These are phyloP conservation scores for Teunomyces barrocoloradensis DNA, from an alignment of 805 yeast species.

Conservation along the genomic window DNA sequence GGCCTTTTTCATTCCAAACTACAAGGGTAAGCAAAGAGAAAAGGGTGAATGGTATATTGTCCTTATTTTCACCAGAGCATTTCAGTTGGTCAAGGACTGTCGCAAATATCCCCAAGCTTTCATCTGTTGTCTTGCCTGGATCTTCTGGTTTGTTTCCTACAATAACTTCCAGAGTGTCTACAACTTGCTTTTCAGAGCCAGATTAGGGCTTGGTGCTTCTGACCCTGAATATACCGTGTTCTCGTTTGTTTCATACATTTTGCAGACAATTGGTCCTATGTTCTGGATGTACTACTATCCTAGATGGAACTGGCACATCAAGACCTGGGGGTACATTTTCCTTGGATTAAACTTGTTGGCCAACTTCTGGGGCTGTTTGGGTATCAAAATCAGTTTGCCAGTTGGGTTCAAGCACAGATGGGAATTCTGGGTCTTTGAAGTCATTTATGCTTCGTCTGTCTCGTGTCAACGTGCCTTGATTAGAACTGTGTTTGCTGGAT, in stretches of 20 bases:
- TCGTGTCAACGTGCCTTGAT: constrained; percentile 36
- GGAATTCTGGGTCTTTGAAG: constrained; percentile 44
- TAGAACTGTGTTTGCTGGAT: constrained; percentile 33
- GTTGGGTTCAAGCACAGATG: constrained; percentile 41
- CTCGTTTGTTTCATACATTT: constrained; percentile 33
- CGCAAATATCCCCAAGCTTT: constrained; percentile 33
- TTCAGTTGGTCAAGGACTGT: constrained; percentile 20
- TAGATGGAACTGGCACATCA: constrained; percentile 19
- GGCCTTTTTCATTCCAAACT: constrained; percentile 28
- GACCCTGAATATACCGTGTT: constrained; percentile 40
- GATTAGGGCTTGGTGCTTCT: constrained; percentile 37
- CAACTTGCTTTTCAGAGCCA: constrained; percentile 35
- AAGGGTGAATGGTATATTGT: constrained; percentile 19
- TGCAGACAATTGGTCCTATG: constrained; percentile 33
- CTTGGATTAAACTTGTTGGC: constrained; percentile 26
- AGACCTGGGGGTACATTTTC: constrained; percentile 36
- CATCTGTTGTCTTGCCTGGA: constrained; percentile 36
- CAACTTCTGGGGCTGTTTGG: constrained; percentile 41
- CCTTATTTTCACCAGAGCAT: constrained; percentile 24
- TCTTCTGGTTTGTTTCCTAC: constrained; percentile 38
- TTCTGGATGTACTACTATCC: constrained; percentile 38
- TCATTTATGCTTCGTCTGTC: constrained; percentile 30
- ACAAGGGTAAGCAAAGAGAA: constrained; percentile 24
- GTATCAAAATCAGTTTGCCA: constrained; percentile 21
- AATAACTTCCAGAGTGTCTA: constrained; percentile 35